Percentiles rank a stretch among this genome's conserved stretches.
Conservation (phyloP, 1,139 yeast species). For the Geotrichum macrosporum region DNA sequence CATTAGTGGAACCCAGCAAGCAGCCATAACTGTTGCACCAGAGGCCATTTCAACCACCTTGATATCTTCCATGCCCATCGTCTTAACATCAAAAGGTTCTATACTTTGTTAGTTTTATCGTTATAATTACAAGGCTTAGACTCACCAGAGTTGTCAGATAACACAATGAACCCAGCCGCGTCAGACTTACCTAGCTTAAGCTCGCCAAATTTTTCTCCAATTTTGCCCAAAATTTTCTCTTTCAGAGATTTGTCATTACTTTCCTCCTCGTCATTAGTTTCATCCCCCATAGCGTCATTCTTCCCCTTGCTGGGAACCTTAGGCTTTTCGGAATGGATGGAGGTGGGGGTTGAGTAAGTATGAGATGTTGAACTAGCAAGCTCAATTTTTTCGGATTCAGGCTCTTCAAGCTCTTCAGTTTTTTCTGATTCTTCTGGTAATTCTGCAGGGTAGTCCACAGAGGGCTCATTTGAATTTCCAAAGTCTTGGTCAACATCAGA, state of each 20-base stretch:
- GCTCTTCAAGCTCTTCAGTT: conserved; percentile 19
- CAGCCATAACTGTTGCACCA: conserved; percentile 18
- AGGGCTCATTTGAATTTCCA: too few species aligned
- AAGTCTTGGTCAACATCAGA: too few species aligned
- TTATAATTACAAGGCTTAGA: not conserved
- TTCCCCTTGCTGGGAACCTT: not conserved
- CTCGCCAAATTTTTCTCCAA: not conserved
- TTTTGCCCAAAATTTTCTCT: conserved; percentile 10
- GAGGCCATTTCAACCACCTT: conserved; percentile 11
- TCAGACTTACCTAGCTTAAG: not conserved
- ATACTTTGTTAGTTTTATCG: not conserved
- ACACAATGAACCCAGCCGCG: not conserved
- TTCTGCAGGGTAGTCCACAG: too few species aligned
- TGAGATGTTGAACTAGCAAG: too few species aligned
- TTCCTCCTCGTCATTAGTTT: not conserved
- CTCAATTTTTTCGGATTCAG: conserved; percentile 24
- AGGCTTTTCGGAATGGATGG: too few species aligned
- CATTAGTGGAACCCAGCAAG: conserved; percentile 21
- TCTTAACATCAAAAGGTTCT: not conserved
- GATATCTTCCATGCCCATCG: not conserved
- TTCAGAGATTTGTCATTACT: conserved; percentile 5
- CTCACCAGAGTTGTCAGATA: conserved; percentile 1
- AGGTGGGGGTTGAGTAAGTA: too few species aligned
- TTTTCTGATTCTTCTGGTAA: conserved; percentile 2
- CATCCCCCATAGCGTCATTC: not conserved